Conservation (phyloP, 768 basidiomycete genomes). For the Russula sp. region DNA sequence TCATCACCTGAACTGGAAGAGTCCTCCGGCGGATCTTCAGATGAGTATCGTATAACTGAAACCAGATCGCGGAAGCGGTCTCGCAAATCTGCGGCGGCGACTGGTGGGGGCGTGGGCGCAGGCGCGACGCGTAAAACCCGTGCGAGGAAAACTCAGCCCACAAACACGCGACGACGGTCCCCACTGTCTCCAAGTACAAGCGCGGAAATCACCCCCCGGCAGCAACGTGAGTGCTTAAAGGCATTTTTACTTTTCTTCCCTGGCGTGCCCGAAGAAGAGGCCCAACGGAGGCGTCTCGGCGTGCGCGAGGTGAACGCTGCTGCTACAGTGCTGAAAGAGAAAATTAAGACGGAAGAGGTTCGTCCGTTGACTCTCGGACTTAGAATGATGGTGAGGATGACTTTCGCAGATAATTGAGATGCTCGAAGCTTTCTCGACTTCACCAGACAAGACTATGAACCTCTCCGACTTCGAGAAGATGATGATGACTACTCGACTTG, state of each 20-base stretch:
- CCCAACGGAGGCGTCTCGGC: conserved; percentile 55
- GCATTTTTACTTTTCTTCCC: conserved; percentile 78
- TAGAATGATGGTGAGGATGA: neutral
- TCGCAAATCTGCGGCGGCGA: conserved; percentile 13
- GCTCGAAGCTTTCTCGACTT: conserved; percentile 71
- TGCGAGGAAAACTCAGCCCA: conserved; percentile 12
- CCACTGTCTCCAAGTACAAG: conserved; percentile 1
- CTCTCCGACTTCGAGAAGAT: conserved; percentile 71
- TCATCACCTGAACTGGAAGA: conserved; percentile 32
- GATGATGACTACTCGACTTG: conserved; percentile 63
- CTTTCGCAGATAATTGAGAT: conserved; percentile 68
- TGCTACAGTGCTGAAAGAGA: conserved; percentile 64
- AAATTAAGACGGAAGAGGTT: conserved; percentile 73
- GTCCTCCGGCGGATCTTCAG: conserved; percentile 26
- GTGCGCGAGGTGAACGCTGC: conserved; percentile 64
- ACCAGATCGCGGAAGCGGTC: conserved; percentile 20
- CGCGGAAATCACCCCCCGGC: conserved; percentile 46
- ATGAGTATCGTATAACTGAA: conserved; percentile 17
- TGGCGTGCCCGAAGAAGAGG: conserved; percentile 43
- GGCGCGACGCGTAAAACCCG: conserved; percentile 9
- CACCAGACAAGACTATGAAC: conserved; percentile 63
- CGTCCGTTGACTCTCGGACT: conserved; percentile 1
- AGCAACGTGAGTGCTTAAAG: conserved; percentile 51
- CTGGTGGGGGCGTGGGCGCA: neutral
- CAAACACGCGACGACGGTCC: conserved; percentile 1